Conservation (phyloP, 148 eudicot genomes). For the Chenopodium quinoa region DNA sequence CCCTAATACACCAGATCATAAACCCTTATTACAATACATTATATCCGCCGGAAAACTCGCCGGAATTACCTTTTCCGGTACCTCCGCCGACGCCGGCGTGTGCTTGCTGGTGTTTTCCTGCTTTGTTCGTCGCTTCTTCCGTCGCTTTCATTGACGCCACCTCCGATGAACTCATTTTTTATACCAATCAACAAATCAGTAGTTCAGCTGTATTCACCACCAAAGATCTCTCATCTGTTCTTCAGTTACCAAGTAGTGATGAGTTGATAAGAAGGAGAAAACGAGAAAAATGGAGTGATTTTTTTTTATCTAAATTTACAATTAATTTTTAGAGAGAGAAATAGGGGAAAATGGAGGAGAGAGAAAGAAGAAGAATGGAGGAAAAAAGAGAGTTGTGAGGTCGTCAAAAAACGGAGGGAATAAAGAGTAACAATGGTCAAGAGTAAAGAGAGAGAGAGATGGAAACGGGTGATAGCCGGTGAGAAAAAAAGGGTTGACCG, state of each 20-base stretch:
- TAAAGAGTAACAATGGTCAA: slow-evolving; percentile 14
- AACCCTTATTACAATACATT: background rate
- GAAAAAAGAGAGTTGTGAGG: slow-evolving; percentile 12
- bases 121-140: slow-evolving; percentile 12
- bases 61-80: slow-evolving; percentile 50
- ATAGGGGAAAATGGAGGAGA: background rate
- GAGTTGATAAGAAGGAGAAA: background rate
- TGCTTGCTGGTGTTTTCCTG: background rate
- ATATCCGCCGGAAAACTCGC: slow-evolving; percentile 5
- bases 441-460: background rate
- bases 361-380: background rate
- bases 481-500: slow-evolving; percentile 4
- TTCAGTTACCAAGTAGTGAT: no score
- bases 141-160: slow-evolving; percentile 33
- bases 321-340: background rate
- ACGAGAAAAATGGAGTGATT: background rate
- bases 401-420: background rate
- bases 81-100: background rate
- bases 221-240: slow-evolving; percentile 59
- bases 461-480: slow-evolving; percentile 2
- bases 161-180: slow-evolving; percentile 55
- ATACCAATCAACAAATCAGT: background rate
- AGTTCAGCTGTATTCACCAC: slow-evolving; percentile 15
- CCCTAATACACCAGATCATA: slow-evolving; percentile 13
- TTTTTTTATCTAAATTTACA: no score